Evolutionary conservation across 768 basidiomycete species (phyloP).

Genomic region (Mycena latifolia): DNA sequence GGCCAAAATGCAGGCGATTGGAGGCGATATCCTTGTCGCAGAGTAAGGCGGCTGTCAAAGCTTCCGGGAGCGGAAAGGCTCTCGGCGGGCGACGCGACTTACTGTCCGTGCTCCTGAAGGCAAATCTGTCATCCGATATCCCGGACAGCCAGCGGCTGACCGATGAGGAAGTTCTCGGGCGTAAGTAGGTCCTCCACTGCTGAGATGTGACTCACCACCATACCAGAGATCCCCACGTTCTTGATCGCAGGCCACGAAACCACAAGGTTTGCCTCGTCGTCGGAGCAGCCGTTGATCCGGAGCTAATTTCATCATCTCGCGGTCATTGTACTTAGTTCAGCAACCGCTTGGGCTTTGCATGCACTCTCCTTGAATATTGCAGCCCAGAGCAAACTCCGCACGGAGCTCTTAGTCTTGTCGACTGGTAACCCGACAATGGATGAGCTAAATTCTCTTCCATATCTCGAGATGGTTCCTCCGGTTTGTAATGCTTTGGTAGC

Average conservation of each 20-base stretch:
- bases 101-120: slow-evolving; percentile 59
- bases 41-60: slow-evolving; percentile 49
- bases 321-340: background rate
- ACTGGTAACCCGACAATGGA: too few relatives aligned
- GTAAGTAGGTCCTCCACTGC: slow-evolving; percentile 4
- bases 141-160: slow-evolving; percentile 56
- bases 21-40: slow-evolving; percentile 49
- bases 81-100: slow-evolving; percentile 53
- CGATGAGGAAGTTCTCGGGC: slow-evolving; percentile 59
- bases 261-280: background rate
- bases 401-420: slow-evolving; percentile 51
- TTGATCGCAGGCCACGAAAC: slow-evolving; percentile 49
- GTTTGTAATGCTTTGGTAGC: background rate
- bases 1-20: slow-evolving; percentile 51
- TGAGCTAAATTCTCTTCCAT: too few relatives aligned
- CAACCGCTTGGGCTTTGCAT: slow-evolving; percentile 56
- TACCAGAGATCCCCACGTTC: slow-evolving; percentile 49
- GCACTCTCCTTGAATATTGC: slow-evolving; percentile 51
- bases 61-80: slow-evolving; percentile 16
- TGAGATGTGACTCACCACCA: too few relatives aligned
- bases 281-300: too few relatives aligned
- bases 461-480: slow-evolving; percentile 43
- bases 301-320: too few relatives aligned
- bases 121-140: slow-evolving; percentile 63
- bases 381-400: slow-evolving; percentile 56